Evolutionary conservation across 1,284 basidiomycete species (phyloP).

Genomic region (Rhodotorula sp.): DNA sequence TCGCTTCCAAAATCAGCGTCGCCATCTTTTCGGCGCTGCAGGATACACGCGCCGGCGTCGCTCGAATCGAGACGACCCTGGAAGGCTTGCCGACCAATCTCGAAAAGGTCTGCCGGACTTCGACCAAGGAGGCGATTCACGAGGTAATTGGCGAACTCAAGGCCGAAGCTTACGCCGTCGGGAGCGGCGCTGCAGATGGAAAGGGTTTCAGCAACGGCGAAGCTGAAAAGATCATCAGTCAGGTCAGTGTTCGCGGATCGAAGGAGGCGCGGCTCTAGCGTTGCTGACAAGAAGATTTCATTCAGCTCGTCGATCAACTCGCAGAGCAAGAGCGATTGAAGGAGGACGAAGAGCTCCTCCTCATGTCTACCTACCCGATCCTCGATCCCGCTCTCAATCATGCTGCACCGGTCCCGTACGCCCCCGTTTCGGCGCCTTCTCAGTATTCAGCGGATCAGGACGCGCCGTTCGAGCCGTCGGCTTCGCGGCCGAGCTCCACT

Average conservation of each 20-base stretch:
- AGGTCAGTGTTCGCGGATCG: neutral
- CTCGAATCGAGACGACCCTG: constrained; percentile 34
- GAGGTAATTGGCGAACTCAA: constrained; percentile 34
- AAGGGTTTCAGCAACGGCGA: constrained; percentile 30
- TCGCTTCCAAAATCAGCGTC: constrained; percentile 40
- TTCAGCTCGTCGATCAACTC: constrained; percentile 33
- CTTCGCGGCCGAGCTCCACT: constrained; percentile 3
- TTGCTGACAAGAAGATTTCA: neutral
- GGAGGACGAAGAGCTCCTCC: constrained; percentile 30
- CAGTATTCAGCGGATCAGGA: neutral
- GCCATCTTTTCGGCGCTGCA: constrained; percentile 41
- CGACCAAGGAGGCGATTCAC: constrained; percentile 28
- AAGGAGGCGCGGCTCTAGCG: neutral
- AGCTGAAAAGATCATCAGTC: constrained; percentile 37
- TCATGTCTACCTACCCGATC: neutral
- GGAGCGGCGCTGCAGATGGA: constrained; percentile 4
- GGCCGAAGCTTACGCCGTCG: constrained; percentile 27
- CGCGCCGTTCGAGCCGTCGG: constrained; percentile 9
- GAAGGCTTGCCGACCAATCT: constrained; percentile 28
- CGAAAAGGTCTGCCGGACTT: constrained; percentile 19
- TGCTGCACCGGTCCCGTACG: constrained; percentile 7
- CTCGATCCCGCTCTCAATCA: constrained; percentile 1
- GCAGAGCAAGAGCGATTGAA: constrained; percentile 28
- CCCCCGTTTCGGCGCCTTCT: neutral
- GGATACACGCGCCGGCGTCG: constrained; percentile 34